Evolutionary conservation across 2,329 filamentous ascomycete species (phyloP).

Genomic region (Lecanosticta acicola): DNA sequence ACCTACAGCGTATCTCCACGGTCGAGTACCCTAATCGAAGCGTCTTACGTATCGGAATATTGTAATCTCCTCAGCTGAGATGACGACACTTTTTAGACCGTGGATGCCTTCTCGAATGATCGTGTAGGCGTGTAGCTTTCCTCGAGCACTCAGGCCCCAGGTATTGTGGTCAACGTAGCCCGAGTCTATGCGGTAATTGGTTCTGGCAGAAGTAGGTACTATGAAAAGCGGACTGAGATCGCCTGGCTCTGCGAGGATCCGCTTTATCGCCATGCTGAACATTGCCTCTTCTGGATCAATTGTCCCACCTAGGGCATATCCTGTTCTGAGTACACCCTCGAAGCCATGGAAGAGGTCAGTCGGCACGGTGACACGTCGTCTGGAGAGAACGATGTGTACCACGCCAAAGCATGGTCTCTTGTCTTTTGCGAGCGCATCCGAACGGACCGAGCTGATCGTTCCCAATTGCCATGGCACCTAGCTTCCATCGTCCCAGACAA

Average conservation of each 20-base stretch:
- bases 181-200: not conserved
- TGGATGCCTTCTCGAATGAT: not conserved
- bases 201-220: not conserved
- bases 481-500: not conserved
- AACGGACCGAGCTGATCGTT: not conserved
- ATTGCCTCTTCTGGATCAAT: not conserved
- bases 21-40: not conserved
- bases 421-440: not conserved
- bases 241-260: not conserved
- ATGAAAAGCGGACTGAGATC: not conserved
- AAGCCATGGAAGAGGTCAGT: not conserved
- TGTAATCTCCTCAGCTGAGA: not conserved
- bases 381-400: not conserved
- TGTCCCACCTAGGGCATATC: not conserved
- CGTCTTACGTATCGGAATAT: not conserved
- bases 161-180: not conserved
- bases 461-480: not conserved
- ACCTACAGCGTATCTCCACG: not conserved
- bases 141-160: not conserved
- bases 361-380: not conserved
- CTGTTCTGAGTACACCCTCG: not conserved
- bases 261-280: no score
- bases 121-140: not conserved
- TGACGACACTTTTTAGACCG: no score
- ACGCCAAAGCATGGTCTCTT: not conserved